Evolutionary conservation across 208 protist species (phyloP).

Genomic region (Trypanosoma cruzi): DNA sequence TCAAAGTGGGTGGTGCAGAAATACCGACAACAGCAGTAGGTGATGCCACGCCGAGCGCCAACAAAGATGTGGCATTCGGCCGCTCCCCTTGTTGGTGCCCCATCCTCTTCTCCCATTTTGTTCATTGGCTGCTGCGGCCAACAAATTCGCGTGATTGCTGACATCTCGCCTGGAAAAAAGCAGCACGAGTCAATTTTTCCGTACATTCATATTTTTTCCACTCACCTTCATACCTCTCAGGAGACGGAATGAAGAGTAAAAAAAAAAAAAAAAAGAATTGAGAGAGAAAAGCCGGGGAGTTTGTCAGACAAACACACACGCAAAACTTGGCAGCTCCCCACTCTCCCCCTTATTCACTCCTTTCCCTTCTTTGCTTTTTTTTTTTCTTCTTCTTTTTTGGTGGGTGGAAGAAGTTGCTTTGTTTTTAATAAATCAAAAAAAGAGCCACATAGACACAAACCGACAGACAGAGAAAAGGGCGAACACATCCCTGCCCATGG

Average conservation of each 20-base stretch:
- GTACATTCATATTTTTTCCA: not conserved
- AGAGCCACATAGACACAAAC: not conserved
- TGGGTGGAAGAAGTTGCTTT: not conserved
- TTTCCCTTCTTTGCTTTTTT: not conserved
- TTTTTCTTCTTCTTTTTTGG: not conserved
- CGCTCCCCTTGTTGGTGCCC: not conserved
- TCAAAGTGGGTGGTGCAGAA: not conserved
- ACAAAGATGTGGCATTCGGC: not conserved
- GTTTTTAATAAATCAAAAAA: not conserved
- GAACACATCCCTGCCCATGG: too few relatives aligned
- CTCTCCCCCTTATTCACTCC: not conserved
- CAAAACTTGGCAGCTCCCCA: too few relatives aligned
- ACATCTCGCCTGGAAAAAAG: not conserved
- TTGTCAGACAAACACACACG: not conserved
- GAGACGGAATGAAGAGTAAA: not conserved
- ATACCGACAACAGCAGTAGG: not conserved
- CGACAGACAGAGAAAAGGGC: too few relatives aligned
- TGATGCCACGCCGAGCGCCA: not conserved
- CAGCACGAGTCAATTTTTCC: not conserved
- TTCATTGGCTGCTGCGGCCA: not conserved
- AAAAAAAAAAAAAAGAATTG: not conserved
- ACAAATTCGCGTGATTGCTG: not conserved
- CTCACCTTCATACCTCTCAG: not conserved
- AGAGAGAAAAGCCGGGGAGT: not conserved
- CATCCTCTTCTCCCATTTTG: not conserved